Percentiles rank a stretch among this genome's conserved stretches.
Conservation (phyloP, 129 eudicot species). For the Artemisia annua region DNA sequence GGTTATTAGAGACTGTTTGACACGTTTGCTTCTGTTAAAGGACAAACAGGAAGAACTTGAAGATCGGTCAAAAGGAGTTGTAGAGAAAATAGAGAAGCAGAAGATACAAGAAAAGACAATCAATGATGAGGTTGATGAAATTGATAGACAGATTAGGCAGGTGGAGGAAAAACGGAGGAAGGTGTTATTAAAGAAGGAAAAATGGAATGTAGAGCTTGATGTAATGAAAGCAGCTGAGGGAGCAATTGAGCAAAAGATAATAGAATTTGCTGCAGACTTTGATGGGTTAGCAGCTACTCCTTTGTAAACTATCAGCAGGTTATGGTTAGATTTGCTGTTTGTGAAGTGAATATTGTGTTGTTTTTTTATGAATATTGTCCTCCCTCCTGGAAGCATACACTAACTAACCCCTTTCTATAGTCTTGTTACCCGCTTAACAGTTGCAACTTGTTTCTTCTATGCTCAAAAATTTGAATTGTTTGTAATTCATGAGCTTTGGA, state of each 20-base stretch:
- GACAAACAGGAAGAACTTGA: slow-evolving; percentile 42
- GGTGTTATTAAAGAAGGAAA: slow-evolving; percentile 32
- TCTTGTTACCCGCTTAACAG: background rate
- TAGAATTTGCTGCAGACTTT: slow-evolving; percentile 35
- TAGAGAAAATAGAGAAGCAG: slow-evolving; percentile 33
- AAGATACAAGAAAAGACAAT: slow-evolving; percentile 21
- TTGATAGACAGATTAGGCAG: slow-evolving; percentile 43
- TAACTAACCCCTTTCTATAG: background rate
- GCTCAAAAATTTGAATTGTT: too few species aligned
- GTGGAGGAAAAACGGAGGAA: slow-evolving; percentile 44
- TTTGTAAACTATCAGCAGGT: slow-evolving; percentile 10
- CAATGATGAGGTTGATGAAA: slow-evolving; percentile 44
- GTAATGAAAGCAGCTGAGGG: slow-evolving; percentile 28
- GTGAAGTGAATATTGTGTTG: slow-evolving; percentile 12
- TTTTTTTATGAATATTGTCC: background rate
- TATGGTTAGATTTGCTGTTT: background rate
- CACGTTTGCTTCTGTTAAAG: slow-evolving; percentile 42
- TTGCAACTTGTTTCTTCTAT: background rate
- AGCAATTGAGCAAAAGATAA: slow-evolving; percentile 26
- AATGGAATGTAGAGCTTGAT: slow-evolving; percentile 30
- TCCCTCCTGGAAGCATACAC: background rate
- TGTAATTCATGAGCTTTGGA: too few species aligned
- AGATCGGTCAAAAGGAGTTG: slow-evolving; percentile 20
- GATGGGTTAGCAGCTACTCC: slow-evolving; percentile 44
- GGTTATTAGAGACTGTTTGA: slow-evolving; percentile 46